These are phyloP conservation scores for Stachybotrys chartarum DNA, from an alignment of 2,329 filamentous ascomycete genomes.

Conservation along the genomic window DNA sequence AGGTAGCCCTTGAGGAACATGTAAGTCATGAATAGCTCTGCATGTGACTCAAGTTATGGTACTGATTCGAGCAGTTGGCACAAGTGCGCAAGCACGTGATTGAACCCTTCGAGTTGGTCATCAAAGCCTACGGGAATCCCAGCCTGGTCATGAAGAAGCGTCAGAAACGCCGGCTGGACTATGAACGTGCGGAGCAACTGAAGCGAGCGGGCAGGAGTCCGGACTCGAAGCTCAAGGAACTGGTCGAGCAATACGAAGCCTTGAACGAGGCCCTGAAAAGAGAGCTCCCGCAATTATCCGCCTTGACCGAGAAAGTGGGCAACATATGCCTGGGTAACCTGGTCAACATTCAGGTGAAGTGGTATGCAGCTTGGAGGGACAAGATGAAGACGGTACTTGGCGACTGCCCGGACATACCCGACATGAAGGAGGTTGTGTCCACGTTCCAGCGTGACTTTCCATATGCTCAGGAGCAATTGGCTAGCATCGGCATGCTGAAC, in stretches of 20 bases:
- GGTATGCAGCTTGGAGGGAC: slow-evolving; percentile 77
- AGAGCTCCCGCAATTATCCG: slow-evolving; percentile 79
- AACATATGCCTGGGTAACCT: slow-evolving; percentile 78
- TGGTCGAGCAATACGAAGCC: slow-evolving; percentile 82
- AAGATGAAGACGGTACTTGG: slow-evolving; percentile 73
- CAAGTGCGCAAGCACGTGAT: slow-evolving; percentile 77
- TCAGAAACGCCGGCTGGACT: slow-evolving; percentile 85
- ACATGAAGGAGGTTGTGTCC: slow-evolving; percentile 65
- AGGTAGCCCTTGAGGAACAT: slow-evolving; percentile 77
- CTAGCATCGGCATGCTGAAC: slow-evolving; percentile 71
- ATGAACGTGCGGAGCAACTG: slow-evolving; percentile 71
- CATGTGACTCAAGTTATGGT: neutral
- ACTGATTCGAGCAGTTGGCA: slow-evolving; percentile 32
- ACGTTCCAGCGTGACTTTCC: slow-evolving; percentile 75
- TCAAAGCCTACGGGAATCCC: slow-evolving; percentile 75
- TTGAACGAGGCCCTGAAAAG: slow-evolving; percentile 91
- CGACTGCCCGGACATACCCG: slow-evolving; percentile 53
- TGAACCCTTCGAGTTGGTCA: slow-evolving; percentile 71
- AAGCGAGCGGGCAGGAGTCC: slow-evolving; percentile 77
- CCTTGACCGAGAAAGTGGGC: slow-evolving; percentile 74
- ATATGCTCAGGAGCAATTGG: slow-evolving; percentile 65
- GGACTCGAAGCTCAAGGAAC: slow-evolving; percentile 77
- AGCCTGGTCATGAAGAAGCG: slow-evolving; percentile 90
- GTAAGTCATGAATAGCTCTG: slow-evolving; percentile 40
- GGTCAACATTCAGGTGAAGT: slow-evolving; percentile 73